Evolutionary conservation across 2,329 filamentous ascomycete species (phyloP).

Genomic region (Pseudogymnoascus sp.): DNA sequence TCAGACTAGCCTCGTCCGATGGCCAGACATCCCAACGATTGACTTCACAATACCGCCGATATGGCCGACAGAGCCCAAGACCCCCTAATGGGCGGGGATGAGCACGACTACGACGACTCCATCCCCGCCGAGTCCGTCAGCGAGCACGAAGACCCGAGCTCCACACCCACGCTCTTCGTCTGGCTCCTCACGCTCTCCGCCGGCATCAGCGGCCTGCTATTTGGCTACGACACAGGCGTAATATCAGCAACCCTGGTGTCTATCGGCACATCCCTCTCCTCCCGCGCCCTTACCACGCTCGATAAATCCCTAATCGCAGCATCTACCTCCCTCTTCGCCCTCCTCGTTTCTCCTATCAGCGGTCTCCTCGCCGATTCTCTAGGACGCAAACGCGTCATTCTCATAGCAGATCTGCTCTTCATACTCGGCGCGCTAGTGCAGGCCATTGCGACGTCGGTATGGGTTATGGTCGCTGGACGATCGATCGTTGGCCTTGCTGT

Average conservation of each 20-base stretch:
- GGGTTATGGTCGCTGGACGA: conserved; percentile 57
- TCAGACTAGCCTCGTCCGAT: not conserved
- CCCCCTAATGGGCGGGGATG: conserved; percentile 21
- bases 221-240: conserved; percentile 62
- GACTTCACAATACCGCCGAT: conserved; percentile 5
- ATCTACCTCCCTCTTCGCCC: conserved; percentile 58
- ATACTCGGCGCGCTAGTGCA: conserved; percentile 58
- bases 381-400: conserved; percentile 54
- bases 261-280: conserved; percentile 49
- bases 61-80: conserved; percentile 24
- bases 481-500: conserved; percentile 64
- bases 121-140: not conserved
- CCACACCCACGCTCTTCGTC: conserved; percentile 39
- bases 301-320: conserved; percentile 65
- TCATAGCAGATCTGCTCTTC: conserved; percentile 59
- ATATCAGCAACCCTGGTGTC: conserved; percentile 61
- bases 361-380: conserved; percentile 54
- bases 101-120: conserved; percentile 14
- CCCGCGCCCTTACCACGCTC: conserved; percentile 47
- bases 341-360: conserved; percentile 53
- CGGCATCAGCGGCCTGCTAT: conserved; percentile 57
- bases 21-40: not conserved
- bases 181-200: conserved; percentile 56
- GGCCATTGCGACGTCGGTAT: conserved; percentile 48
- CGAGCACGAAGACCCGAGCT: conserved; percentile 13